Percentiles rank a stretch among this genome's conserved stretches.
Conservation (phyloP, 257 asterid species). For the Ballota nigra region DNA sequence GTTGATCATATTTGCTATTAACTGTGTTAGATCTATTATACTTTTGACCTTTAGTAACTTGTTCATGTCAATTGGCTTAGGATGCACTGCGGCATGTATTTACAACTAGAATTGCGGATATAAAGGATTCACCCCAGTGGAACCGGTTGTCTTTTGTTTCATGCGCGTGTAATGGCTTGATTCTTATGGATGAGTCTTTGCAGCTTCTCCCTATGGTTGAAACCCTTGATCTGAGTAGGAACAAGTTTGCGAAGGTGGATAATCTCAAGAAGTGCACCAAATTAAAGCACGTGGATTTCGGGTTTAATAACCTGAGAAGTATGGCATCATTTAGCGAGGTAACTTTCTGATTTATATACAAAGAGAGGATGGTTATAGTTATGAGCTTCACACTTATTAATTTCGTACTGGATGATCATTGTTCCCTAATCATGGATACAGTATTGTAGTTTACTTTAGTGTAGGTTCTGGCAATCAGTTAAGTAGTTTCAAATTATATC, state of each 20-base stretch:
- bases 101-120: conserved; percentile 84
- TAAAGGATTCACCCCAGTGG: conserved; percentile 85
- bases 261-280: conserved; percentile 81
- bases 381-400: conserved; percentile 4
- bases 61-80: conserved; percentile 44
- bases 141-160: conserved; percentile 81
- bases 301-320: conserved; percentile 85
- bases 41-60: conserved; percentile 19
- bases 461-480: conserved; percentile 5
- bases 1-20: conserved; percentile 11
- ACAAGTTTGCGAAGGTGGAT: conserved; percentile 87
- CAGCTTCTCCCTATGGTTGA: conserved; percentile 91
- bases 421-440: not conserved
- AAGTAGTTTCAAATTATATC: not conserved
- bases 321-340: conserved; percentile 79
- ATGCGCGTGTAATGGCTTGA: conserved; percentile 74
- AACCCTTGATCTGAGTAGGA: conserved; percentile 90
- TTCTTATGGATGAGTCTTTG: conserved; percentile 96
- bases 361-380: conserved; percentile 5
- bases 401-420: conserved; percentile 12
- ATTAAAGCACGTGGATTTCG: conserved; percentile 86
- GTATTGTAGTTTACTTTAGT: not conserved
- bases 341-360: conserved; percentile 26
- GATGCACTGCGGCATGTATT: conserved; percentile 93
- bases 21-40: not conserved